Evolutionary conservation across 2,329 filamentous ascomycete genomes (phyloP).

Genomic region (Epichloe gansuensis): DNA sequence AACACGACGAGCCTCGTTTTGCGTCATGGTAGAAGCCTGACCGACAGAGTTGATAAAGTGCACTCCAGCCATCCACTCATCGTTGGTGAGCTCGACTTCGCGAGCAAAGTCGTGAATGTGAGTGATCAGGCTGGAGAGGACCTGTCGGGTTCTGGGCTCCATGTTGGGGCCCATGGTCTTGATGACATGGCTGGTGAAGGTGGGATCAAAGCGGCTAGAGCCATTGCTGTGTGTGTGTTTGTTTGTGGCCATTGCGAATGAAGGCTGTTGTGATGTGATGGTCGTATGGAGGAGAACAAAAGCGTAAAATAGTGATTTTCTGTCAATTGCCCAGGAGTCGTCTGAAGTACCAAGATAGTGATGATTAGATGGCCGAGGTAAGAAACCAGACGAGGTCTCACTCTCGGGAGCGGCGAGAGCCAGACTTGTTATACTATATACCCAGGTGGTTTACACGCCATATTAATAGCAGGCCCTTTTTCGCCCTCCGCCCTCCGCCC

Average conservation of each 20-base stretch:
- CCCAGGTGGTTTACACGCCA: too few relatives aligned
- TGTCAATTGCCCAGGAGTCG: too few relatives aligned
- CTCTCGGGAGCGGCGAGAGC: too few relatives aligned
- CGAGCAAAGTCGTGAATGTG: conserved; percentile 71
- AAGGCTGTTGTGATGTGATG: neutral
- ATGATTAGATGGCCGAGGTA: neutral
- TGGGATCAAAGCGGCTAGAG: conserved; percentile 51
- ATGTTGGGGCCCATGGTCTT: conserved; percentile 61
- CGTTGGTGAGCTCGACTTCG: conserved; percentile 63
- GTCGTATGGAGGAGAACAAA: neutral
- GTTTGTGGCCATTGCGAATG: conserved; percentile 6
- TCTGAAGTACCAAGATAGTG: too few relatives aligned
- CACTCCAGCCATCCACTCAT: conserved; percentile 67
- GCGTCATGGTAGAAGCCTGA: conserved; percentile 52
- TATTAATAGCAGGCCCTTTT: too few relatives aligned
- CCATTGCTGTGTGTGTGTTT: conserved; percentile 15
- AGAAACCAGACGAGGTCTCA: too few relatives aligned
- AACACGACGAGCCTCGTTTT: conserved; percentile 64
- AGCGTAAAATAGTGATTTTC: too few relatives aligned
- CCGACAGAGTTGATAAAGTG: conserved; percentile 65
- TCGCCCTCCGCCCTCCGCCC: too few relatives aligned
- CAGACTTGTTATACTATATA: too few relatives aligned
- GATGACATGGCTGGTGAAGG: conserved; percentile 64
- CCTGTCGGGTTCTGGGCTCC: conserved; percentile 48
- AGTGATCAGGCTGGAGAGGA: conserved; percentile 51